Evolutionary conservation across 768 basidiomycete species (phyloP), one percentile per base, ranked within the genome.

Genomic region (Termitomyces sp.): DNA sequence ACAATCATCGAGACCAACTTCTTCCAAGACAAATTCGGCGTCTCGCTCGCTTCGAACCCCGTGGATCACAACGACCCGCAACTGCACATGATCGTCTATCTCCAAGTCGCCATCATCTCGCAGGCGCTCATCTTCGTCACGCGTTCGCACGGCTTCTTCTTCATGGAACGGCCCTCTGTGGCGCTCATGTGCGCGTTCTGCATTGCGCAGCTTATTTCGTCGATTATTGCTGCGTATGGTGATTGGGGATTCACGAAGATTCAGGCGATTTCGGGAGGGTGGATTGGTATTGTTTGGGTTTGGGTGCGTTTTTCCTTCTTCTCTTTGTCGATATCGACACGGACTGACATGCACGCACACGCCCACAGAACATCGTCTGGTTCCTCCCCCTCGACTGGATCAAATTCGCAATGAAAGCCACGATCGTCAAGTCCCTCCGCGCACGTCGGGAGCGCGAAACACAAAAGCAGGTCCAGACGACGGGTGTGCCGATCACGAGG

Each of bases 31-130:
- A 89, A 85, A 69, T 98, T 98, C 72, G 83, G 85, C 59, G 96
- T 95, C 55, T 68, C 74, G 0, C 82, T 91, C 69, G 65, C 72
- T 11, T 66, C 67, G 18, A 75, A 74, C 60, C 75, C 81, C 53
- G 57, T 74, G 38, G 40, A 60, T 45, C 76, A 80, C 66, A 91
- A 91, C 73, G 90, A 93, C 73, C 75, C 73, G n/a, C 80, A 88
- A 67, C 79, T 95, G 6, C 94, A 96, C 81, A 91, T 89, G 79
- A 84, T 97, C 69, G 82, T 95, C 72, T 96, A 97, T 82, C 85
- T 96, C 67, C 94, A 96, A 79, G 96, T 98, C 61, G 96, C 96
- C 63, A 96, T 98, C 77, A 98, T 98, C 79, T 98, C 96, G 50
- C 96, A 98, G 76, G 96, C 96, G 2, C 82, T 98, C 65, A 97